phyloP scores from a whole-genome alignment of 2,329 filamentous ascomycete genomes.

The Xenosphaeropsis pyriputrescens region DNA sequence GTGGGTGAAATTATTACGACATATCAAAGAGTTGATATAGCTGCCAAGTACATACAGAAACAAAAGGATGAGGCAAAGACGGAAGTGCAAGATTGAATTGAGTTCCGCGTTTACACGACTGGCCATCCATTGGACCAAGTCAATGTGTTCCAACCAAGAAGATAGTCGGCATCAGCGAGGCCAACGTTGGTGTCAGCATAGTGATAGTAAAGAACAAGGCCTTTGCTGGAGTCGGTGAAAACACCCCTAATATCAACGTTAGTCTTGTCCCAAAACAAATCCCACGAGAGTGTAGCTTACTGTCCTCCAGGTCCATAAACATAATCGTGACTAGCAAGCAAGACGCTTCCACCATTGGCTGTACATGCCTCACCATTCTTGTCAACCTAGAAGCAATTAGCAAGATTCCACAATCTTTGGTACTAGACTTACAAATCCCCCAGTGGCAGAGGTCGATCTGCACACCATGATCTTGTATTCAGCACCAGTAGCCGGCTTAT shows the following conservation, averaged over 20 bases:
- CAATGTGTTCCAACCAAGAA: constrained; percentile 30
- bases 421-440: constrained; percentile 29
- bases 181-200: constrained; percentile 41
- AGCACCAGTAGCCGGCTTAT: constrained; percentile 32
- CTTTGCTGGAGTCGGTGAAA: constrained; percentile 29
- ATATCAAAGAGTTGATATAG: too few species aligned
- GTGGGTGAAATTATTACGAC: too few species aligned
- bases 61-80: too few species aligned
- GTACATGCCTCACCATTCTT: constrained; percentile 34
- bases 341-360: constrained; percentile 40
- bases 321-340: constrained; percentile 41
- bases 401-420: neutral
- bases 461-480: constrained; percentile 56
- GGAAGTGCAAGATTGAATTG: too few species aligned
- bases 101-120: constrained; percentile 14
- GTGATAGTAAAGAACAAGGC: constrained; percentile 47
- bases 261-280: too few species aligned
- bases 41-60: too few species aligned
- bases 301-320: constrained; percentile 55
- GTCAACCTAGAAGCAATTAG: constrained; percentile 23
- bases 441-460: constrained; percentile 33
- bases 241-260: constrained; percentile 27
- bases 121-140: constrained; percentile 29
- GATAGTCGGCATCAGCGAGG: constrained; percentile 28
- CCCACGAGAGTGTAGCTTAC: neutral